These are phyloP conservation scores for Cladosporium velox DNA, from an alignment of 2,329 filamentous ascomycete species.

Conservation along the genomic window DNA sequence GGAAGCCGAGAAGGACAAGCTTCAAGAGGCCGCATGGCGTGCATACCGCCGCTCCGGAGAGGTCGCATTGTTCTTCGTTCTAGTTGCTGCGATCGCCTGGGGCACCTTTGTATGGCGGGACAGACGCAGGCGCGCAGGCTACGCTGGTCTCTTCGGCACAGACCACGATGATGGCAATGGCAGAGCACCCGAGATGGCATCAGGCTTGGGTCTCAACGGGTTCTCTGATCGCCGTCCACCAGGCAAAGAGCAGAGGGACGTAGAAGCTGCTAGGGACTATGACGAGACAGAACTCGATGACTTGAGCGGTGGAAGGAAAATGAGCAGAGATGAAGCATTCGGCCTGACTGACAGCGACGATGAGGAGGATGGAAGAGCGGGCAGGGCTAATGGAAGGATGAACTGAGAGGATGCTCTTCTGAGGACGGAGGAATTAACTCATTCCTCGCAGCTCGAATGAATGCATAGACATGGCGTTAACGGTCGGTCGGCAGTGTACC, in stretches of 20 bases:
- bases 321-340: slow-evolving; percentile 19
- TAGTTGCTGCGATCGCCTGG: slow-evolving; percentile 71
- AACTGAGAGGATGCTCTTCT: neutral
- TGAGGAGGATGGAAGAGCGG: slow-evolving; percentile 21
- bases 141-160: slow-evolving; percentile 44
- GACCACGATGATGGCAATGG: slow-evolving; percentile 45
- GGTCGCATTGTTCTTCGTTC: slow-evolving; percentile 78
- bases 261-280: slow-evolving; percentile 62
- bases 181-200: slow-evolving; percentile 46
- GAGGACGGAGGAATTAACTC: neutral
- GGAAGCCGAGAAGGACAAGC: slow-evolving; percentile 67
- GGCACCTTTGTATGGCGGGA: slow-evolving; percentile 68
- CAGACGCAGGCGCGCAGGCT: slow-evolving; percentile 51
- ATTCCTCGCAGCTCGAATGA: neutral
- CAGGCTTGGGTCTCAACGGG: slow-evolving; percentile 42
- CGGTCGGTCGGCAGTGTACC: neutral
- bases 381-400: slow-evolving; percentile 11
- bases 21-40: slow-evolving; percentile 84
- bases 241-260: slow-evolving; percentile 47
- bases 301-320: slow-evolving; percentile 37
- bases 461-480: neutral
- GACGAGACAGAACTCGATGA: slow-evolving; percentile 64
- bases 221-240: slow-evolving; percentile 38
- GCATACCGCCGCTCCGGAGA: slow-evolving; percentile 88
- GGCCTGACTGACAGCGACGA: slow-evolving; percentile 23